Conservation (phyloP, 805 yeast genomes). For the Sugiyamaella chiloensis region DNA sequence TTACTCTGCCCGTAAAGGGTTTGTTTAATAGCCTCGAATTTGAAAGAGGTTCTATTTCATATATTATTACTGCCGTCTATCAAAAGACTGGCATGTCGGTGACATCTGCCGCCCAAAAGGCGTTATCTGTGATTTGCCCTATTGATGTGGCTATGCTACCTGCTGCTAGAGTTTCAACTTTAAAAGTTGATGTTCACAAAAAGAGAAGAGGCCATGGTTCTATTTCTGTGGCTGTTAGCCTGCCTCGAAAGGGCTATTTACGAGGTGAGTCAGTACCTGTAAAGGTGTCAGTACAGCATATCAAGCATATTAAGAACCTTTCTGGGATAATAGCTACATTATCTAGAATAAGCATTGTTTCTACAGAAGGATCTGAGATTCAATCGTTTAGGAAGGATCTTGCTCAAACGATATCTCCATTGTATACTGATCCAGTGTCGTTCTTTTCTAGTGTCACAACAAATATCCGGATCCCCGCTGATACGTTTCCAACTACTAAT, state of each 20-base stretch:
- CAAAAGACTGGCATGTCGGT: background rate
- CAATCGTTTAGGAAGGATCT: slow-evolving; percentile 77
- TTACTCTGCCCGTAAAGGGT: slow-evolving; percentile 71
- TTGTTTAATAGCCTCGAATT: slow-evolving; percentile 74
- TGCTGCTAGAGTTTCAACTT: slow-evolving; percentile 60
- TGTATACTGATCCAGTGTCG: slow-evolving; percentile 69
- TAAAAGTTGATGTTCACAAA: slow-evolving; percentile 54
- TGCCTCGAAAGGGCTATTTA: slow-evolving; percentile 65
- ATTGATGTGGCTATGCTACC: slow-evolving; percentile 68
- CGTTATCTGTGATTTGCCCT: slow-evolving; percentile 63
- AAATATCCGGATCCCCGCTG: slow-evolving; percentile 71
- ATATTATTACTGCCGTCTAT: slow-evolving; percentile 49
- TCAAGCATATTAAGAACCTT: slow-evolving; percentile 63
- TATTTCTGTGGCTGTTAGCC: slow-evolving; percentile 39
- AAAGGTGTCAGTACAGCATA: slow-evolving; percentile 61
- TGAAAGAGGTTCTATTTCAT: slow-evolving; percentile 79
- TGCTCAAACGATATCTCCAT: slow-evolving; percentile 70
- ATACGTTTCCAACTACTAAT: slow-evolving; percentile 78
- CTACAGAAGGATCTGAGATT: slow-evolving; percentile 53
- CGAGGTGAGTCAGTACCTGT: slow-evolving; percentile 80
- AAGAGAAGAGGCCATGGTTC: slow-evolving; percentile 39
- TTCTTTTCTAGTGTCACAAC: slow-evolving; percentile 57
- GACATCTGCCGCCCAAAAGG: slow-evolving; percentile 45
- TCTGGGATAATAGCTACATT: slow-evolving; percentile 76
- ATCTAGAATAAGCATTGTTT: slow-evolving; percentile 72